phyloP scores from a whole-genome alignment of 73 alveolate genomes.

The Paraurostyla sp. region DNA sequence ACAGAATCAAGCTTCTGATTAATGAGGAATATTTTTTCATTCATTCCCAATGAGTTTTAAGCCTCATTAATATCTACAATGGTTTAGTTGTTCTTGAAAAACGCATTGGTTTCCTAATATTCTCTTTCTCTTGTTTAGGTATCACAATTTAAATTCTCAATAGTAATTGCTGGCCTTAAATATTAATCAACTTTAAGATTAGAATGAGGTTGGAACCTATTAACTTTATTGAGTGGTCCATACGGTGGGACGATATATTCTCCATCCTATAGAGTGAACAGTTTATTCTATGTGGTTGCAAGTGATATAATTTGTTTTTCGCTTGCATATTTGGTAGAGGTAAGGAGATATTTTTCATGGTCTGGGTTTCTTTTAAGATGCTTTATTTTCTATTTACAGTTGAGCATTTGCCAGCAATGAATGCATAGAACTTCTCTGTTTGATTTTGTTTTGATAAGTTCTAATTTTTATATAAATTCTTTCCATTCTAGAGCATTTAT shows the following conservation, averaged over 20 bases:
- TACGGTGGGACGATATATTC: conserved; percentile 60
- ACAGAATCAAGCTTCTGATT: conserved; percentile 39
- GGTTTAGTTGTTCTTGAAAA: background rate
- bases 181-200: background rate
- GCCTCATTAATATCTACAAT: no score
- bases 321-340: conserved; percentile 74
- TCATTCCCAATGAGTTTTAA: no score
- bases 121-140: background rate
- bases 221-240: conserved; percentile 49
- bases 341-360: conserved; percentile 70
- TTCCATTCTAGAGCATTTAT: conserved; percentile 67
- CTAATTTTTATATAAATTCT: conserved; percentile 54
- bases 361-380: conserved; percentile 62
- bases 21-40: background rate
- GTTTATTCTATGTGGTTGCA: conserved; percentile 58
- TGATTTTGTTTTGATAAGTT: conserved; percentile 59
- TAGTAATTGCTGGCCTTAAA: background rate
- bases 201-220: background rate
- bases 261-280: conserved; percentile 48
- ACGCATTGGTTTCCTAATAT: conserved; percentile 12
- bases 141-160: background rate
- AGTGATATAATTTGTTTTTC: conserved; percentile 64
- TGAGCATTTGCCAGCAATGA: conserved; percentile 74
- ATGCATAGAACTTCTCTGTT: conserved; percentile 76
- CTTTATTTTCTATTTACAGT: conserved; percentile 71